Evolutionary conservation across 2,329 filamentous ascomycete species (phyloP).

Genomic region (Beauveria caledonica): DNA sequence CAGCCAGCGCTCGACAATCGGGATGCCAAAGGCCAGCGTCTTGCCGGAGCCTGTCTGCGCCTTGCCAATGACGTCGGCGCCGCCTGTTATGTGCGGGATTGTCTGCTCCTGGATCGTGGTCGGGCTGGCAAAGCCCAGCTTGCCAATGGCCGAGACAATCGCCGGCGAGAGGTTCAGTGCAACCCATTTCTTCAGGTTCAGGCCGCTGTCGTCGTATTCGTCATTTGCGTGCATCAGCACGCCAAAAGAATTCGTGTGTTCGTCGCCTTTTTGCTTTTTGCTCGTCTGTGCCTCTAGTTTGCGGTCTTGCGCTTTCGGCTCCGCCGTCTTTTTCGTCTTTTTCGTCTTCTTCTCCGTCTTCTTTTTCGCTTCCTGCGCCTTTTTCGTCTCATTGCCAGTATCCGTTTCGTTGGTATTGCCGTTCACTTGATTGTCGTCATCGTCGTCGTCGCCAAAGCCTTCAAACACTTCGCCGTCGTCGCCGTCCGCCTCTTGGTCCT

Average conservation of each 20-base stretch:
- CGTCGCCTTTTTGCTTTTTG: constrained; percentile 25
- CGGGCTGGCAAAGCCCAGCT: constrained; percentile 70
- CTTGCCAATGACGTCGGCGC: constrained; percentile 90
- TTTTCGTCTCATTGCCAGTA: constrained; percentile 16
- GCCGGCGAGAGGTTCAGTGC: constrained; percentile 63
- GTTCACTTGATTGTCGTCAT: constrained; percentile 8
- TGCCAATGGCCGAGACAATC: constrained; percentile 65
- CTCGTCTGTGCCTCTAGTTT: constrained; percentile 22
- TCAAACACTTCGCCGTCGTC: constrained; percentile 60
- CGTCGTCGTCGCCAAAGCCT: constrained; percentile 50
- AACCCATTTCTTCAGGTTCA: constrained; percentile 71
- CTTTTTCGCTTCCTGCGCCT: not conserved
- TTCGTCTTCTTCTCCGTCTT: constrained; percentile 26
- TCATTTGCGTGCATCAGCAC: constrained; percentile 46
- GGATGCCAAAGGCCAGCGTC: constrained; percentile 89
- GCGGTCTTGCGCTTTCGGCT: constrained; percentile 19
- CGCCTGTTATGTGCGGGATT: constrained; percentile 74
- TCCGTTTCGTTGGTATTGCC: not conserved
- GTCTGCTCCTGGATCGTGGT: constrained; percentile 72
- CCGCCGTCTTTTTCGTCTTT: constrained; percentile 16
- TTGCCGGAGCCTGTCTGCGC: constrained; percentile 95
- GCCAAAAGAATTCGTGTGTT: constrained; percentile 43
- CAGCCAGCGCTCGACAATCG: constrained; percentile 80
- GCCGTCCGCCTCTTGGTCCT: constrained; percentile 17
- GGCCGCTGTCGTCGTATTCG: constrained; percentile 49